Evolutionary conservation across 208 protist genomes (phyloP), one percentile per base, ranked within the genome.

Genomic region (Leishmania tarentolae): DNA sequence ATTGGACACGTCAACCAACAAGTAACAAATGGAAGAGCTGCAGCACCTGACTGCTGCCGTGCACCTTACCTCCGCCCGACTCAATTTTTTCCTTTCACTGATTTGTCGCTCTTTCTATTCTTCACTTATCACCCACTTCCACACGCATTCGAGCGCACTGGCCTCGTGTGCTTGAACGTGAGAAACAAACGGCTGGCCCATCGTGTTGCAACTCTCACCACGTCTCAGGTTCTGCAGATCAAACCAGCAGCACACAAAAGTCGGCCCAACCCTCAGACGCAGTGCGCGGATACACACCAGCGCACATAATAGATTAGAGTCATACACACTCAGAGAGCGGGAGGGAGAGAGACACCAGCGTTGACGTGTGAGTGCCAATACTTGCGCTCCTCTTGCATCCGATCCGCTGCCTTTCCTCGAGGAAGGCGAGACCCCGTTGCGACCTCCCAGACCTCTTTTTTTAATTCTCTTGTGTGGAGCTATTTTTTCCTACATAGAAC

Each of bases 251-350:
- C 42, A 17, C 69, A 73, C 69, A 44, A 17, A 35, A 21, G 11
- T 35, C 40, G 3, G 28, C 28, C 7, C 31, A 52, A 11, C 42
- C 66, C 21, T 13, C 17, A 47, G 40, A 47, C 7, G 7, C 13
- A 24, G 69, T 52, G 44, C 3, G 44, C 24, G 42, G 1, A 31
- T 31, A 52, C 21, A n/a, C 69, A n/a, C 69, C 44, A 53, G 69
- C 69, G 28, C 24, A 28, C 69, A 19, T 17, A 15, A 53, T 73
- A 73, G 69, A 73, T 73, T 73, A 44, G 69, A 73, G 69, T 37
- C 46, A 13, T 28, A 53, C 24, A 35, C 28, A 73, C 46, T 44
- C 3, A 46, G 21, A 37, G 35, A 52, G 69, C 31, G 40, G 8
- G 42, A 31, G 68, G 6, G 37, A 35, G 40, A 13, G 8, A 5